These are phyloP conservation scores for Neoboletus subvelutipes DNA, from an alignment of 768 basidiomycete species.

Conservation along the genomic window DNA sequence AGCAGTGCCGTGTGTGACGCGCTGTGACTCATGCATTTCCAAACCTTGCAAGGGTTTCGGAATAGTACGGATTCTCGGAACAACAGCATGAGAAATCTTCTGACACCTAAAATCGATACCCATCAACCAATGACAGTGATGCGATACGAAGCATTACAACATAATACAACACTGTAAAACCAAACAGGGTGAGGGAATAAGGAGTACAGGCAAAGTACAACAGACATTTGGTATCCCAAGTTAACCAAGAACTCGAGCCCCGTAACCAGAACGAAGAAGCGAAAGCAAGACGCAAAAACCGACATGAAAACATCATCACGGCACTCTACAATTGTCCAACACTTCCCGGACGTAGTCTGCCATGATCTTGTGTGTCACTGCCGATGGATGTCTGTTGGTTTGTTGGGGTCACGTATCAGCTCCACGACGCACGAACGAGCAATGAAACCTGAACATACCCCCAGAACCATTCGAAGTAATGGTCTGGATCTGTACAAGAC, in stretches of 20 bases:
- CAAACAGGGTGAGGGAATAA: background rate
- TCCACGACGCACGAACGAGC: background rate
- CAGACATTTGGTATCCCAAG: background rate
- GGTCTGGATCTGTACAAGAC: conserved; percentile 43
- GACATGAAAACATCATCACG: background rate
- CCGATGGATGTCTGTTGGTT: conserved; percentile 46
- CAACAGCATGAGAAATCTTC: background rate
- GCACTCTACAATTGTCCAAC: conserved; percentile 31
- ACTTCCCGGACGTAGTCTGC: conserved; percentile 49
- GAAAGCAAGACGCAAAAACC: background rate
- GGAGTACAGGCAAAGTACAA: background rate
- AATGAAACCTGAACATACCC: conserved; percentile 36
- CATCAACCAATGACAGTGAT: background rate
- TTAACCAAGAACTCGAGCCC: too few relatives aligned
- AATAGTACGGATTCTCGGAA: too few relatives aligned
- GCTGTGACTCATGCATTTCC: too few relatives aligned
- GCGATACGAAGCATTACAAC: background rate
- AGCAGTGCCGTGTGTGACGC: too few relatives aligned
- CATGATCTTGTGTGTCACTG: conserved; percentile 51
- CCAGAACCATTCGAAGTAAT: conserved; percentile 53
- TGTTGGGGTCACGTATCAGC: background rate
- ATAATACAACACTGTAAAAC: background rate
- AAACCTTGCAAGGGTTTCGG: too few relatives aligned
- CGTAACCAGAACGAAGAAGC: background rate
- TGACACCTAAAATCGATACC: background rate